Percentiles rank a stretch among this genome's conserved stretches.
Conservation (phyloP, 2,329 filamentous ascomycete species). For the Alternaria triticina region DNA sequence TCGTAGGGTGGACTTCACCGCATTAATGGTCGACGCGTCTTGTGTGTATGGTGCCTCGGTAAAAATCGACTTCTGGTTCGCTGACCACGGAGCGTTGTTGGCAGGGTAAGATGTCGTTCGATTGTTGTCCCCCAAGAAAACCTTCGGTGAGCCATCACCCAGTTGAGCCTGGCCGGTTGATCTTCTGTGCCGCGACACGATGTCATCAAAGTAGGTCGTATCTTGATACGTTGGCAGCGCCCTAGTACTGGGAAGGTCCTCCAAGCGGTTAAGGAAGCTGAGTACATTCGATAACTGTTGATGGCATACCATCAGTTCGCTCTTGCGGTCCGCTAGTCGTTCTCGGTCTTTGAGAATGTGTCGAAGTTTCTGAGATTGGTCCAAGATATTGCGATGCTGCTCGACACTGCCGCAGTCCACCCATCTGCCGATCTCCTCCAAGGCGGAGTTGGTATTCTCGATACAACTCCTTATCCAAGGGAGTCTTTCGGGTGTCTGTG, state of each 20-base stretch:
- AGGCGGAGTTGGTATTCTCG: slow-evolving; percentile 23
- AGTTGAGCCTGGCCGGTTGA: neutral
- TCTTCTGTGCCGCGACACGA: neutral
- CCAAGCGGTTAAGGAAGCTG: slow-evolving; percentile 21
- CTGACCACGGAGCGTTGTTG: neutral
- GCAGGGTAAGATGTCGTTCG: neutral
- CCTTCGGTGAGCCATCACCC: neutral
- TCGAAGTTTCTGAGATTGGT: slow-evolving; percentile 19
- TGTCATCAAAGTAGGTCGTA: slow-evolving; percentile 10
- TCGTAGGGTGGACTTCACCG: neutral
- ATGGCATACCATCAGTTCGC: slow-evolving; percentile 30
- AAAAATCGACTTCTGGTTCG: neutral
- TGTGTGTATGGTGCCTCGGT: neutral
- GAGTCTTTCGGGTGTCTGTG: slow-evolving; percentile 19
- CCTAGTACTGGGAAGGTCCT: slow-evolving; percentile 6
- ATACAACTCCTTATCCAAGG: slow-evolving; percentile 27
- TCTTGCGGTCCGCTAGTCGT: slow-evolving; percentile 28
- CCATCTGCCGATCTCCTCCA: slow-evolving; percentile 35
- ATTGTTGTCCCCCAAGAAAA: neutral
- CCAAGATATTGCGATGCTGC: slow-evolving; percentile 25
- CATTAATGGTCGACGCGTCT: neutral
- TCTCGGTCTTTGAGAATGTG: slow-evolving; percentile 34
- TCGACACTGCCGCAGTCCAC: slow-evolving; percentile 26
- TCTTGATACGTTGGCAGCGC: slow-evolving; percentile 7
- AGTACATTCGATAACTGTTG: slow-evolving; percentile 34